Conservation (phyloP, 164 flowering plant genomes). For the Vitis cinerea region DNA sequence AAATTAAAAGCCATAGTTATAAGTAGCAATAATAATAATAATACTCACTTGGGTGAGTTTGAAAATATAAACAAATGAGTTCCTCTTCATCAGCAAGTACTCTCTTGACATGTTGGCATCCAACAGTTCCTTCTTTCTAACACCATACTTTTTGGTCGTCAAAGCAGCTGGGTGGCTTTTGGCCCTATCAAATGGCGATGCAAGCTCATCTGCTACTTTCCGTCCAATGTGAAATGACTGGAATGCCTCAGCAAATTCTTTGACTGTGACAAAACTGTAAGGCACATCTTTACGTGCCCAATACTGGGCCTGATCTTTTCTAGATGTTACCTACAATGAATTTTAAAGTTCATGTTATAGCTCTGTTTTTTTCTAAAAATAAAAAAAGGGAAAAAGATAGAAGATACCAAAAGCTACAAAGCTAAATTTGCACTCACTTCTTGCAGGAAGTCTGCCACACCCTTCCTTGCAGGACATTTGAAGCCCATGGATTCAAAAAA, state of each 20-base stretch:
- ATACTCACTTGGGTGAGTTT: conserved; percentile 40
- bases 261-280: conserved; percentile 36
- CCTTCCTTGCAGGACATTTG: conserved; percentile 39
- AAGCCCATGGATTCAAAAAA: conserved; percentile 33
- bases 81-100: conserved; percentile 52
- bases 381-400: too few species aligned
- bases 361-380: too few species aligned
- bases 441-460: conserved; percentile 39
- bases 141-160: conserved; percentile 42
- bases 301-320: conserved; percentile 63
- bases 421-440: conserved; percentile 17
- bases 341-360: too few species aligned
- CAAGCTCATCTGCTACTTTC: conserved; percentile 41
- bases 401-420: too few species aligned
- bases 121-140: conserved; percentile 38
- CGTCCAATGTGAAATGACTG: conserved; percentile 53
- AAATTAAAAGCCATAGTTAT: neutral
- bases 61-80: conserved; percentile 53
- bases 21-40: neutral
- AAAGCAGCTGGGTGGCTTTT: conserved; percentile 60
- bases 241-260: conserved; percentile 57
- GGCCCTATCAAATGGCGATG: conserved; percentile 42
- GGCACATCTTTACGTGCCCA: conserved; percentile 50
- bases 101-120: conserved; percentile 54
- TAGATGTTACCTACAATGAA: conserved; percentile 53